Percentiles rank a stretch among this genome's conserved stretches.
These are phyloP conservation scores for Backusella psychrophila DNA, from an alignment of 192 early-diverging fungal genomes.

Conservation along the genomic window DNA sequence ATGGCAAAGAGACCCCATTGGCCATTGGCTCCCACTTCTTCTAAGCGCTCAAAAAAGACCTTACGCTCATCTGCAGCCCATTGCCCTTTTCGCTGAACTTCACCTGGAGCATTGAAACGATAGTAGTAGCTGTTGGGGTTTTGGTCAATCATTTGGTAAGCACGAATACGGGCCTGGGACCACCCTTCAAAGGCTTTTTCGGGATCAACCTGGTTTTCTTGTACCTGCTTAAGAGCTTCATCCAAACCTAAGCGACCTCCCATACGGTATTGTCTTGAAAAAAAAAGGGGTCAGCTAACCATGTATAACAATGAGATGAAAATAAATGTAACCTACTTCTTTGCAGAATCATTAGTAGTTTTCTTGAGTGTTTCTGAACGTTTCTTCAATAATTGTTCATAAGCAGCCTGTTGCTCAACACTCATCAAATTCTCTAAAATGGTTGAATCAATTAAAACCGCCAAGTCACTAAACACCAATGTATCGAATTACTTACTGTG, in stretches of 20 bases:
- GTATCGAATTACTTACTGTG: constrained; percentile 33
- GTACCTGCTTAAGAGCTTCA: constrained; percentile 86
- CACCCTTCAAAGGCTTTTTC: constrained; percentile 93
- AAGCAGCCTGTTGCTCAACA: constrained; percentile 81
- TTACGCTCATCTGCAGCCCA: constrained; percentile 89
- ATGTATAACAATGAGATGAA: neutral
- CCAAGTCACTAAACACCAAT: neutral
- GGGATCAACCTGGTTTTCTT: constrained; percentile 74
- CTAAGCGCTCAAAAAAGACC: constrained; percentile 80
- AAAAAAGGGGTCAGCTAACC: neutral
- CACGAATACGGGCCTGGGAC: constrained; percentile 90
- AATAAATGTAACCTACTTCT: constrained; percentile 47
- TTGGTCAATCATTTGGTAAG: constrained; percentile 89
- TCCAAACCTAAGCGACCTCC: constrained; percentile 78
- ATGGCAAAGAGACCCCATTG: constrained; percentile 98
- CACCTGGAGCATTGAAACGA: constrained; percentile 95
- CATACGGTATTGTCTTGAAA: constrained; percentile 53
- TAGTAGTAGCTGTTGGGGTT: constrained; percentile 99
- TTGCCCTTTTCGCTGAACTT: constrained; percentile 88
- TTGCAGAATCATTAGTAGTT: constrained; percentile 73
- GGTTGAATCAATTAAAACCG: neutral
- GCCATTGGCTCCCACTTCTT: constrained; percentile 89
- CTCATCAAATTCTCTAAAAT: constrained; percentile 56
- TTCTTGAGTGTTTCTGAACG: constrained; percentile 78
- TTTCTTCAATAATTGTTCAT: constrained; percentile 84